A percentile compares a stretch with the other conserved stretches of the same genome.
Evolutionary conservation across 768 basidiomycete genomes (phyloP).

Genomic region (Psilocybe subaeruginosa): DNA sequence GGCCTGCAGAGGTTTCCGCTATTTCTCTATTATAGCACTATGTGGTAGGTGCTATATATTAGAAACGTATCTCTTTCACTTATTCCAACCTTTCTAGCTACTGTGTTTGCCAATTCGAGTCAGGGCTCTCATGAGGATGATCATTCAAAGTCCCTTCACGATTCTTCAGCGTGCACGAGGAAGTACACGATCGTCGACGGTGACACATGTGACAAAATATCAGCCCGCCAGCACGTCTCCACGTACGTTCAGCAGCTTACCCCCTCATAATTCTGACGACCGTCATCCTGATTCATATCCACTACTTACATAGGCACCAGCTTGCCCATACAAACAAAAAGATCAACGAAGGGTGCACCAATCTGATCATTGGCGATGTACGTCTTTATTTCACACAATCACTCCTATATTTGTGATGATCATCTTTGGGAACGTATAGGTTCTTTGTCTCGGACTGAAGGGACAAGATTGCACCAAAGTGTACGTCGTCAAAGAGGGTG

Average conservation of each 20-base stretch:
- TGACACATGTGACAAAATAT: constrained; percentile 60
- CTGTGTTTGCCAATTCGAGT: background rate
- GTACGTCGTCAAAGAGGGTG: constrained; percentile 42
- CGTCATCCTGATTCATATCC: background rate
- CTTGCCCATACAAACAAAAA: constrained; percentile 54
- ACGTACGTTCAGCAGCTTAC: constrained; percentile 32
- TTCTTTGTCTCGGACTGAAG: constrained; percentile 55
- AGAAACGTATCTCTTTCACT: background rate
- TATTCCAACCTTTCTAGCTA: background rate
- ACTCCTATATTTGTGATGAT: no score
- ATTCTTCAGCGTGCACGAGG: constrained; percentile 42
- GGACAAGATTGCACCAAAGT: constrained; percentile 54
- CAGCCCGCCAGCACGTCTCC: constrained; percentile 43
- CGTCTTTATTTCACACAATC: background rate
- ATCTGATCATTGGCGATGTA: constrained; percentile 56
- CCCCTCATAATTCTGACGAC: no score
- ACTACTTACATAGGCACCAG: constrained; percentile 45
- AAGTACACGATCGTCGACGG: constrained; percentile 48
- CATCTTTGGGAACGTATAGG: constrained; percentile 24
- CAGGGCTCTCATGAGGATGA: background rate
- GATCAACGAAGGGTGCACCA: constrained; percentile 52
- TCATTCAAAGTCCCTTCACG: background rate
- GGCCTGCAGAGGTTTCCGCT: background rate
- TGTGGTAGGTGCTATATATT: background rate
- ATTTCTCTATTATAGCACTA: background rate